These are phyloP conservation scores for Globisporangium cylindrosporum DNA, from an alignment of 352 stramenopile species.

Conservation along the genomic window DNA sequence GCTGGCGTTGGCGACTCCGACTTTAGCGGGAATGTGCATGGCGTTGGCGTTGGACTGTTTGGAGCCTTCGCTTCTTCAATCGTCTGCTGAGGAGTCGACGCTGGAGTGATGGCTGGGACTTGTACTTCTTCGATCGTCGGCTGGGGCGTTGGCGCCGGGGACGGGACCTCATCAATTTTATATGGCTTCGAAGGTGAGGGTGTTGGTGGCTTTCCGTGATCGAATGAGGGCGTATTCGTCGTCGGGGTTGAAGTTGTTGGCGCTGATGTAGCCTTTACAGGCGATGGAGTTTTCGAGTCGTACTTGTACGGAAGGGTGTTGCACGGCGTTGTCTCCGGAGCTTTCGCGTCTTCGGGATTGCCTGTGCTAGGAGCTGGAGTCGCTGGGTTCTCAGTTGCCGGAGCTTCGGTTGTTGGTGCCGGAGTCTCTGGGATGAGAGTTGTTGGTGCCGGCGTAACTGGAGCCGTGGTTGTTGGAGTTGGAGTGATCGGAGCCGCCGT, in stretches of 20 bases:
- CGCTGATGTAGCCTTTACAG: neutral
- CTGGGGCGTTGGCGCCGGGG: neutral
- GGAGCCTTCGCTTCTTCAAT: neutral
- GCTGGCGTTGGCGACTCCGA: neutral
- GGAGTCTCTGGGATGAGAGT: neutral
- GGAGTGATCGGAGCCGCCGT: no score
- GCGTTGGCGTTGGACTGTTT: neutral
- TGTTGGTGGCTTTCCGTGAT: neutral
- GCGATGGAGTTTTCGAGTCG: neutral
- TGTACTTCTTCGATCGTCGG: neutral
- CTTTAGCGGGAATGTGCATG: neutral
- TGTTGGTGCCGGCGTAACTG: neutral
- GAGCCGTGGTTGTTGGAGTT: no score
- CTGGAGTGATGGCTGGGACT: neutral
- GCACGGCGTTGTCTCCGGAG: conserved; percentile 1
- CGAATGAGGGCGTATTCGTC: neutral
- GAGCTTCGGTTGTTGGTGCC: neutral
- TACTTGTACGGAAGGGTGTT: conserved; percentile 4
- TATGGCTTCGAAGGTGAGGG: neutral
- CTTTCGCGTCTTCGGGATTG: neutral
- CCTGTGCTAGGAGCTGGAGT: neutral
- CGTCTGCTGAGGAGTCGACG: neutral
- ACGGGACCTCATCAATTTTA: neutral
- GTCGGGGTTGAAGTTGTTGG: neutral
- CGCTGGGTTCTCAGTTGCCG: neutral